A percentile compares a stretch with the other conserved stretches of the same genome.
Conservation (phyloP, 1,284 basidiomycete genomes). For the Limonomyces culmigenus region DNA sequence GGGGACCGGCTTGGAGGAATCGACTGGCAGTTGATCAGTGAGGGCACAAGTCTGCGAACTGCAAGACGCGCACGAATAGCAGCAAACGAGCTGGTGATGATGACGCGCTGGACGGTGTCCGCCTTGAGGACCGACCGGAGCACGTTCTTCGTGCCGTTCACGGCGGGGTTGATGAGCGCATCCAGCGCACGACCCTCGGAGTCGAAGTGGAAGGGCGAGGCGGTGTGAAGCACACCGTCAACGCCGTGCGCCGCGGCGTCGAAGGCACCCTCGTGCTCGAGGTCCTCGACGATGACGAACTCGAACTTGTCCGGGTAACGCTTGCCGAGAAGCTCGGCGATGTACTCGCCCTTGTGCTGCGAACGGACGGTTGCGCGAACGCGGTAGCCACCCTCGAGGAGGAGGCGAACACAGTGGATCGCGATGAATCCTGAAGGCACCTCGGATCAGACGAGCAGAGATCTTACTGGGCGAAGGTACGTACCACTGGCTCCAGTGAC, state of each 20-base stretch:
- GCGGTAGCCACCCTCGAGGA: slow-evolving; percentile 16
- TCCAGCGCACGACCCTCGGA: slow-evolving; percentile 6
- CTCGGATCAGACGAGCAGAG: slow-evolving; percentile 6
- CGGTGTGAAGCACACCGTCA: slow-evolving; percentile 11
- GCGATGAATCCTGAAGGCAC: slow-evolving; percentile 14
- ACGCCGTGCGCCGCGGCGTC: slow-evolving; percentile 30
- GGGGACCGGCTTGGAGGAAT: slow-evolving; percentile 6
- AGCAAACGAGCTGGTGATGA: slow-evolving; percentile 46
- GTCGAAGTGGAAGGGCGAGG: slow-evolving; percentile 6
- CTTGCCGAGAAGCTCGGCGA: slow-evolving; percentile 14
- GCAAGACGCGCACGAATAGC: too few species aligned
- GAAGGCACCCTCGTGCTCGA: slow-evolving; percentile 16
- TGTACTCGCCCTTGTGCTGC: slow-evolving; percentile 15
- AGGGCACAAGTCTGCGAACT: too few species aligned
- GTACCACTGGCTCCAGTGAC: slow-evolving; percentile 16
- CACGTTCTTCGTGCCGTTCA: slow-evolving; percentile 13
- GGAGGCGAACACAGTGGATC: slow-evolving; percentile 13
- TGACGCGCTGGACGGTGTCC: slow-evolving; percentile 34
- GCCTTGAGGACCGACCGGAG: slow-evolving; percentile 7
- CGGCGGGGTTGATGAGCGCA: slow-evolving; percentile 12
- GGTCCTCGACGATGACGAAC: slow-evolving; percentile 23
- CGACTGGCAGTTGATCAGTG: slow-evolving; percentile 11
- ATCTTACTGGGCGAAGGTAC: neutral
- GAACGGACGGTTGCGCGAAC: slow-evolving; percentile 34
- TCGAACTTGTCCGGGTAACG: slow-evolving; percentile 20